These are phyloP conservation scores for Rhodomyrtus psidioides DNA, from an alignment of 441 rosid species.

Conservation along the genomic window DNA sequence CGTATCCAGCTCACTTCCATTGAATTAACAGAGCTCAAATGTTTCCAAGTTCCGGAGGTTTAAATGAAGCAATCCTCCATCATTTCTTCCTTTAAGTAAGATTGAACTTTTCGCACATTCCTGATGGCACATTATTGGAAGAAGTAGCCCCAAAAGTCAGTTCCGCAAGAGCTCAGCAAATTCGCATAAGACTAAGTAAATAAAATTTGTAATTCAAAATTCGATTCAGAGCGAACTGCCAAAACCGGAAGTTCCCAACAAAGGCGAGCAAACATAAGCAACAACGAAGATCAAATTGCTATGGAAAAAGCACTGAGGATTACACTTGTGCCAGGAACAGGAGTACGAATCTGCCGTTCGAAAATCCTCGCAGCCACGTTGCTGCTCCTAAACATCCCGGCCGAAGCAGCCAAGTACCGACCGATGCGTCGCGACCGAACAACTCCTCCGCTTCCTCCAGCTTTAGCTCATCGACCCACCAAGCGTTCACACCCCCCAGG, in stretches of 20 bases:
- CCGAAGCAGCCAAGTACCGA: neutral
- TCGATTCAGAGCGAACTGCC: neutral
- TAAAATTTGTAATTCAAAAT: neutral
- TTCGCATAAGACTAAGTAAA: neutral
- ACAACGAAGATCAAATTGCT: neutral
- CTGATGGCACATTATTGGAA: neutral
- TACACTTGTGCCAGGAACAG: slow-evolving; percentile 78
- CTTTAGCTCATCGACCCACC: neutral
- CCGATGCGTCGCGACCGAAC: neutral
- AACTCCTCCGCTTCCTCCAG: neutral
- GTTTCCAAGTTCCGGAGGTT: neutral
- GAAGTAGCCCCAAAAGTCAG: neutral
- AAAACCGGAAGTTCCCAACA: neutral
- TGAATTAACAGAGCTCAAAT: neutral
- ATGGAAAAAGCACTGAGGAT: slow-evolving; percentile 1
- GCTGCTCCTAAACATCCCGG: slow-evolving; percentile 55
- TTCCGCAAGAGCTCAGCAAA: neutral
- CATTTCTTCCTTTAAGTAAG: neutral
- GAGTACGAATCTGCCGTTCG: slow-evolving; percentile 74
- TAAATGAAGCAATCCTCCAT: neutral
- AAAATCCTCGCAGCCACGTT: slow-evolving; percentile 83
- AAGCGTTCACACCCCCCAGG: neutral
- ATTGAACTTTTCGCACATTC: neutral
- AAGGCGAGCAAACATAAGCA: neutral
- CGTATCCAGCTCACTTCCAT: neutral